phyloP scores from a whole-genome alignment of 768 basidiomycete species.

The Termitomyces sp. region DNA sequence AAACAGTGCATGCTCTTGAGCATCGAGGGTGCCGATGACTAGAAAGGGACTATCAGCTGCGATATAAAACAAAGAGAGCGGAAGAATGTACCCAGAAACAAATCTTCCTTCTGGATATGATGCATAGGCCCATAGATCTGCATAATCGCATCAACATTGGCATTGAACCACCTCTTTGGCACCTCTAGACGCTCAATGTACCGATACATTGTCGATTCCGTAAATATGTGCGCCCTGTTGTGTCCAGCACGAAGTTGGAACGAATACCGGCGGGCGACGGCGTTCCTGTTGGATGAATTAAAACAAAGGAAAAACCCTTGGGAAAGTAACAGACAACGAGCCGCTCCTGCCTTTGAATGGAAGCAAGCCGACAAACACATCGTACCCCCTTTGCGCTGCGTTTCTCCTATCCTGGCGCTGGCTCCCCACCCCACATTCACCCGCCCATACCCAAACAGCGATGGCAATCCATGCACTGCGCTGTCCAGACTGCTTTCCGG shows the following conservation, averaged over 20 bases:
- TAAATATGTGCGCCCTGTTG: conserved; percentile 65
- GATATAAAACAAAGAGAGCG: neutral
- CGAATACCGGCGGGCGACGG: conserved; percentile 46
- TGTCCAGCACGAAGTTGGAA: conserved; percentile 61
- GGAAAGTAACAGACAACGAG: conserved; percentile 19
- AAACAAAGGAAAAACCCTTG: conserved; percentile 52
- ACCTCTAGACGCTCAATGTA: conserved; percentile 60
- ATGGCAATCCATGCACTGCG: conserved; percentile 42
- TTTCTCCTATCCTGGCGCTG: conserved; percentile 55
- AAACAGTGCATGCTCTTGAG: conserved; percentile 69
- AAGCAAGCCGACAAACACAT: conserved; percentile 45
- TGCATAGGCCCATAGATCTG: conserved; percentile 38
- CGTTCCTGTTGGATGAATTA: conserved; percentile 27
- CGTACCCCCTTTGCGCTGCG: conserved; percentile 51
- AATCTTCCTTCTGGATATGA: conserved; percentile 54
- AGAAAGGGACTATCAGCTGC: neutral
- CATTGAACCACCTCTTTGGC: conserved; percentile 69
- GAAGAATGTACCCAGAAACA: conserved; percentile 39
- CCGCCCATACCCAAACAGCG: conserved; percentile 56
- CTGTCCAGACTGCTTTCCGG: conserved; percentile 44
- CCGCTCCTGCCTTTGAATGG: conserved; percentile 33
- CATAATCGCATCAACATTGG: conserved; percentile 61
- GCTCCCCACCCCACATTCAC: conserved; percentile 37
- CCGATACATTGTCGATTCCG: conserved; percentile 65
- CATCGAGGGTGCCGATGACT: conserved; percentile 67